Percentiles rank a stretch among this genome's conserved stretches.
phyloP scores from a whole-genome alignment of 306 rosid genomes.

The Medicago arabica region DNA sequence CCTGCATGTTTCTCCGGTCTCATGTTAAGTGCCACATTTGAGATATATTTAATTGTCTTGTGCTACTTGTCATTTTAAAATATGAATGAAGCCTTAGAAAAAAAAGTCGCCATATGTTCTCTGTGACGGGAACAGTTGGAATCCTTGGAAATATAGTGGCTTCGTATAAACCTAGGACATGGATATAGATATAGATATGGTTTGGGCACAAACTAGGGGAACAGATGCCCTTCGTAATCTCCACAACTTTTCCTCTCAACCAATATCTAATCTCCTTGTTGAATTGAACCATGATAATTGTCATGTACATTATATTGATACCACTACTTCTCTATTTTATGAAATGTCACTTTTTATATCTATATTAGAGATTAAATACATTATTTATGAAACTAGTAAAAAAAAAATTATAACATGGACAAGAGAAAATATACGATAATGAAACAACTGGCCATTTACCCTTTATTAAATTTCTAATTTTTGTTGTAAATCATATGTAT shows the following conservation, averaged over 20 bases:
- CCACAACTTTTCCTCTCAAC: not conserved
- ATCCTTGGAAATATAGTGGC: not conserved
- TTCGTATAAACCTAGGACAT: constrained; percentile 24
- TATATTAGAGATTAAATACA: too few relatives aligned
- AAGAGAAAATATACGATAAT: too few relatives aligned
- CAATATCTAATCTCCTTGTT: constrained; percentile 2
- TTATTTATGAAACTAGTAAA: too few relatives aligned
- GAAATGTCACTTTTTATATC: too few relatives aligned
- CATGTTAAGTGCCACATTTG: not conserved
- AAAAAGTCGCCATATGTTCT: not conserved
- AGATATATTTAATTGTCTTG: not conserved
- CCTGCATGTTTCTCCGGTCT: not conserved
- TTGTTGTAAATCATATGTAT: too few relatives aligned
- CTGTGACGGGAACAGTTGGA: constrained; percentile 1
- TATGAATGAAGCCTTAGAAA: not conserved
- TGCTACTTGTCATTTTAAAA: not conserved
- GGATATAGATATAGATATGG: not conserved
- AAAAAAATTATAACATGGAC: too few relatives aligned
- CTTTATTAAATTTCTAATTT: too few relatives aligned
- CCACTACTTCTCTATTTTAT: too few relatives aligned
- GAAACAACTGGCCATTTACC: too few relatives aligned
- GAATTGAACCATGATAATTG: not conserved
- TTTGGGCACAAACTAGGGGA: constrained; percentile 12
- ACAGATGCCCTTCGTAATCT: constrained; percentile 17
- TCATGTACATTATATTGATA: too few relatives aligned